These are phyloP conservation scores for Mesotaenium endlicherianum DNA, from an alignment of 139 green algal species.

Conservation along the genomic window DNA sequence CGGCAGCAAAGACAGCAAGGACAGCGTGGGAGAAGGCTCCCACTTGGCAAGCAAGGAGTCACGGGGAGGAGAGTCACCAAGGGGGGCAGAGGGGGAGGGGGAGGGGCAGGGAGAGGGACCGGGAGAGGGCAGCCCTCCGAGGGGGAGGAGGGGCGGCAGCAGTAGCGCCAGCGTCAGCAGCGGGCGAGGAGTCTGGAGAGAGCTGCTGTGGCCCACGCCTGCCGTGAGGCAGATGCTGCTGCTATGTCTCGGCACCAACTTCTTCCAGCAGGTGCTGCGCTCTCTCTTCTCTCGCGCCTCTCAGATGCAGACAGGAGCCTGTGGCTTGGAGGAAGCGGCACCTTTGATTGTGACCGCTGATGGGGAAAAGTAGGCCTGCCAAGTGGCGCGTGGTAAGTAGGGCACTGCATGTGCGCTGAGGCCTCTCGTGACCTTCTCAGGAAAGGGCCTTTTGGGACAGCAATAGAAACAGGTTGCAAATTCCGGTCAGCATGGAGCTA, in stretches of 20 bases:
- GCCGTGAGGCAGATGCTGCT: conserved; percentile 41
- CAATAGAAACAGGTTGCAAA: too few relatives aligned
- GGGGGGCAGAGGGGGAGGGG: background rate
- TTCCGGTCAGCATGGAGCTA: too few relatives aligned
- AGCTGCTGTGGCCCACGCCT: conserved; percentile 28
- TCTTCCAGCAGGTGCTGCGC: conserved; percentile 56
- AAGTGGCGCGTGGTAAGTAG: too few relatives aligned
- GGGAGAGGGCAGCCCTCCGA: background rate
- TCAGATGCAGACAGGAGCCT: too few relatives aligned
- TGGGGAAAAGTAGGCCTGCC: too few relatives aligned
- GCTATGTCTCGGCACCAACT: conserved; percentile 43
- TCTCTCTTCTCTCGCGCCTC: too few relatives aligned
- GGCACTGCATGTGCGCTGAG: too few relatives aligned
- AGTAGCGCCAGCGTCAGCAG: background rate
- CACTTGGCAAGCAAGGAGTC: background rate
- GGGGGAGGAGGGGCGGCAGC: background rate
- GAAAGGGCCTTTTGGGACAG: too few relatives aligned
- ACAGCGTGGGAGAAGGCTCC: background rate
- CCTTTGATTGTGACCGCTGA: too few relatives aligned
- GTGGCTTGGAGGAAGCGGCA: too few relatives aligned
- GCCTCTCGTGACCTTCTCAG: too few relatives aligned
- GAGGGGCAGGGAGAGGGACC: background rate
- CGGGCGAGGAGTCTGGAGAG: conserved; percentile 28
- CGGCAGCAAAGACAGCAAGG: background rate
- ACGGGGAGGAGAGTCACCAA: background rate